Evolutionary conservation across 495 filamentous ascomycete species (phyloP), one percentile per base, ranked within the genome.

Genomic region (Aspergillus nanangensis): DNA sequence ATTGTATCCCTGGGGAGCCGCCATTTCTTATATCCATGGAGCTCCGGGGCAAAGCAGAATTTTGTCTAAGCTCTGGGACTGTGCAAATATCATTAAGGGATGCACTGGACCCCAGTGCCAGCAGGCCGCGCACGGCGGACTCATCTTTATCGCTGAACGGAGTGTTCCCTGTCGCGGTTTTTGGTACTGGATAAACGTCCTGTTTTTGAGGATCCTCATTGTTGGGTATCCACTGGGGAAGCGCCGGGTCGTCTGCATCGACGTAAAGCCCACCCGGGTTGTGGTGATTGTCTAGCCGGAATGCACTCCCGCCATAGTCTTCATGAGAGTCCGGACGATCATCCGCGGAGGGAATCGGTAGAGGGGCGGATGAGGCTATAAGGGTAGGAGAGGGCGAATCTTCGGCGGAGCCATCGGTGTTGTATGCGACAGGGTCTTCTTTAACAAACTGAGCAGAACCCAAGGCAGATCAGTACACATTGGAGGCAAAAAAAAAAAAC

Each of bases 101-200:
- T 10, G 52, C n/a, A 5, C 48, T 45, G 7, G 56, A 54, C 5
- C 65, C 65, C n/a, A 66, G 35, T 33, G 65, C 65, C n/a, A 68
- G 33, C 15, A 68, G 42, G 4, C 65, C 60, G 11, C 51, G 56
- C 2, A 68, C 58, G 3, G 65, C 61, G 3, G 55, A 63, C 38
- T 66, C 61, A 48, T 68, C 61, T 4, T 58, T 60, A 14, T 63
- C 57, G 27, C 52, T 62, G 31, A 62, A 53, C 21, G 42, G 40
- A 45, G 1, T 24, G 15, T 14, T 48, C 32, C 4, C 40, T n/a
- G 38, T 47, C 25, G 40, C 37, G 14, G 43, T 18, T 36, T 44
- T 34, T 7, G 27, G 25, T 11, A 7, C 11, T 29, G 36, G 5
- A 38, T 32, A 18, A 33, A 23, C 23, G 23, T 24, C 13, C 27